Evolutionary conservation across 345 rosid species (phyloP).

Genomic region (Linum trigynum): DNA sequence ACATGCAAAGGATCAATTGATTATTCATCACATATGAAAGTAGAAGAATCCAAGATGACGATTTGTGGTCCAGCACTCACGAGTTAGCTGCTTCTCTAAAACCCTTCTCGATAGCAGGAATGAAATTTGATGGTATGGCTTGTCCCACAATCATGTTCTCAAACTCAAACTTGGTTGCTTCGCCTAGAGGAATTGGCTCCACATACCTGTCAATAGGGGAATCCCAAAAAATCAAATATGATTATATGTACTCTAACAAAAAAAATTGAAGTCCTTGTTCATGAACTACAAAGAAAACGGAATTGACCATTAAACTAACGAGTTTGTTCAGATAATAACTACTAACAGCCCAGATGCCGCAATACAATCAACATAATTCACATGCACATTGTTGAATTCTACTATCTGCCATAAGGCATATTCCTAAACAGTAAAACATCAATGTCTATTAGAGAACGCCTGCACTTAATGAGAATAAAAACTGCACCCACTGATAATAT

Average conservation of each 20-base stretch:
- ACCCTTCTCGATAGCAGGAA: slow-evolving; percentile 97
- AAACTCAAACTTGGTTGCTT: slow-evolving; percentile 69
- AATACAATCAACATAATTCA: too few species aligned
- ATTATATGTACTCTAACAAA: too few species aligned
- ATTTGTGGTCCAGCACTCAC: slow-evolving; percentile 34
- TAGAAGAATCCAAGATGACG: background rate
- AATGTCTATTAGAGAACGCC: too few species aligned
- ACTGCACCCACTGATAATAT: too few species aligned
- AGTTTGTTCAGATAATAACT: too few species aligned
- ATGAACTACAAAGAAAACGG: background rate
- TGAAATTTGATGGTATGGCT: slow-evolving; percentile 84
- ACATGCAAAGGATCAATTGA: background rate
- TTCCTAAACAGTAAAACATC: too few species aligned
- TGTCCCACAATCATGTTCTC: slow-evolving; percentile 95
- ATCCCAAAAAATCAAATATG: slow-evolving; percentile 1
- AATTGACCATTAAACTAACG: too few species aligned
- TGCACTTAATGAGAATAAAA: too few species aligned
- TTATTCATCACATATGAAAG: background rate
- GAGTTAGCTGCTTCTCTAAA: slow-evolving; percentile 97
- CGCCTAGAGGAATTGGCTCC: slow-evolving; percentile 69
- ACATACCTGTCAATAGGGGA: slow-evolving; percentile 41
- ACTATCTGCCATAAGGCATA: too few species aligned
- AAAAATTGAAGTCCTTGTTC: too few species aligned
- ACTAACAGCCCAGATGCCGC: too few species aligned
- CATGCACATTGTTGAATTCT: too few species aligned